Evolutionary conservation across 2,329 filamentous ascomycete species (phyloP).

Genomic region (Onygenales sp.): DNA sequence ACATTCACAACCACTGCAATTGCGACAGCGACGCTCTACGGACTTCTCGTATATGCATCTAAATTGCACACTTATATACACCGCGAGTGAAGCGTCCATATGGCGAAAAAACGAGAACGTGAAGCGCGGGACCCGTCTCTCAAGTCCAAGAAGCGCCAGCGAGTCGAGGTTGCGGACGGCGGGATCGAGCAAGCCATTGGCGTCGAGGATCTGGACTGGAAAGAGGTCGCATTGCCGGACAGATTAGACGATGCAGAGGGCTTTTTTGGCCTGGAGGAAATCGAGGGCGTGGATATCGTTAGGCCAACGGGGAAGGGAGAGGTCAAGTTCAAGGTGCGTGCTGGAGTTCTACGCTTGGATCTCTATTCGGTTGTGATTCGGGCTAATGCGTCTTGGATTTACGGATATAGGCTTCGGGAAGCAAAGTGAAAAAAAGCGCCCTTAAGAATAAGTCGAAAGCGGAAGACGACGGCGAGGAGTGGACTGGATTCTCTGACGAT

Average conservation of each 20-base stretch:
- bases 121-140: not conserved
- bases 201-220: constrained; percentile 51
- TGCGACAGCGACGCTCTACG: no score
- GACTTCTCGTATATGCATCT: not conserved
- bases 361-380: not conserved
- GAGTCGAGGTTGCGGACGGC: constrained; percentile 15
- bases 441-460: constrained; percentile 9
- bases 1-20: no score
- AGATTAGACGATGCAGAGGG: constrained; percentile 83
- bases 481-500: constrained; percentile 55
- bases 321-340: constrained; percentile 32
- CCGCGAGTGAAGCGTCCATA: constrained; percentile 7
- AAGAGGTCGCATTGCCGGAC: constrained; percentile 59
- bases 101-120: constrained; percentile 25
- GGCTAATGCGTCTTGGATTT: constrained; percentile 1
- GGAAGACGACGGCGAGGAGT: constrained; percentile 44
- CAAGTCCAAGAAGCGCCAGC: constrained; percentile 28
- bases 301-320: constrained; percentile 45
- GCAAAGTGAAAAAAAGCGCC: constrained; percentile 20
- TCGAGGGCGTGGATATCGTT: constrained; percentile 83
- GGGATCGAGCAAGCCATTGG: constrained; percentile 21
- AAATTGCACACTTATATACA: not conserved
- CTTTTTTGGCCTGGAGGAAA: constrained; percentile 84
- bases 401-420: constrained; percentile 22
- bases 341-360: not conserved